Base-by-base conservation (phyloP, 1,139 yeast species). In the Geotrichum cucujoidarum region DNA sequence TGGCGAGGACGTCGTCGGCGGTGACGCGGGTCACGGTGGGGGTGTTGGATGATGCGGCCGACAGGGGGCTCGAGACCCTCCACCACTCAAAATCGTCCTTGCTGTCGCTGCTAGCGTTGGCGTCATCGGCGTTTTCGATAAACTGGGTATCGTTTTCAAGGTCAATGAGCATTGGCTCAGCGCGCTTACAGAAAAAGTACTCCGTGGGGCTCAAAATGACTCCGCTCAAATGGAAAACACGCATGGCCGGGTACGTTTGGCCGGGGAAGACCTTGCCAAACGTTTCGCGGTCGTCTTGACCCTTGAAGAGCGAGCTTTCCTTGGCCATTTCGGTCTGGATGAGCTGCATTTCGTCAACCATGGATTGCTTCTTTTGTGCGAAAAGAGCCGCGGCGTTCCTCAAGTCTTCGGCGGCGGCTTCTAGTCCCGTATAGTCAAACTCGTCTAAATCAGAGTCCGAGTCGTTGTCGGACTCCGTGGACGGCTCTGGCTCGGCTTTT, bases 141-240 rank as follows among this genome's bases (percentile, higher is more conserved):
- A 27, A 40, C 11, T 41, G 45, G 2, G 33, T 43, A 14, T 47
- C 48, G n/a, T 46, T 46, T 25, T 43, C 44, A 10, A 31, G 14
- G 32, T 44, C 40, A 2, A 45, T 43, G 13, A 40, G 30, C 11
- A 30, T 14, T 24, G 14, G 16, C 5, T 27, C 32, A 27, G 39
- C 18, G 31, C 44, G 33, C 22, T 37, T 16, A 36, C 44, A 42
- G 44, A 56, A 59, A 48, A 55, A 59, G 42, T 53, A 61, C 44
- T 62, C 65, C 2, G 56, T 49, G 0, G 64, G 64, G 27, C 62
- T 59, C n/a, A 62, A 51, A 20, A 61, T 58, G 1, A 60, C 57
- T 3, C 64, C 66, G 21, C 52, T 48, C 10, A 62, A 48, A 13
- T 50, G 43, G 47, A 59, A 62, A 3, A 59, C 59, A 11, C 53